Percentiles rank a stretch among this genome's conserved stretches.
Evolutionary conservation across 441 rosid species (phyloP).

Genomic region (Syzygium malaccense): DNA sequence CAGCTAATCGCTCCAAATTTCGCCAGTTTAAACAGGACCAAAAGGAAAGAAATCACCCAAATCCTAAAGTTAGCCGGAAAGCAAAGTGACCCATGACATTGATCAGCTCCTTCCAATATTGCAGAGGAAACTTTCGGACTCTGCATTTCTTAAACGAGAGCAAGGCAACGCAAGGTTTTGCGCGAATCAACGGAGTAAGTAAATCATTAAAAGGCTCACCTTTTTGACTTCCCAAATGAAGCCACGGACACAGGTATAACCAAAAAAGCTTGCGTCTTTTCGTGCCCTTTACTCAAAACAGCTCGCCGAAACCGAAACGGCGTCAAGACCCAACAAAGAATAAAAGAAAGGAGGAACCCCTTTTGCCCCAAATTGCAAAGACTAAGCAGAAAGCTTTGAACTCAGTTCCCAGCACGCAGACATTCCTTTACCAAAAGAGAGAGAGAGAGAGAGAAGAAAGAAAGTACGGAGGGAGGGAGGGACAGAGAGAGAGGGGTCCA

Average conservation of each 20-base stretch:
- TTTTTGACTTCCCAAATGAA: background rate
- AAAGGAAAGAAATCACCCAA: background rate
- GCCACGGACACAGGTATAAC: background rate
- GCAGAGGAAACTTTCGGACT: background rate
- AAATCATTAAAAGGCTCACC: background rate
- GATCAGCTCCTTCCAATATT: background rate
- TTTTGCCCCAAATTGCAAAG: background rate
- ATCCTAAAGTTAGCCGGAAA: background rate
- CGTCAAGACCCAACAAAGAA: background rate
- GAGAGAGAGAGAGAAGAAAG: background rate
- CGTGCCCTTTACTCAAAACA: background rate
- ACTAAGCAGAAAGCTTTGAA: background rate
- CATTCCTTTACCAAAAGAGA: background rate
- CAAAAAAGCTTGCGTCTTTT: background rate
- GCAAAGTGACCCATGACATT: background rate
- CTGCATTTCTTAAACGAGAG: background rate
- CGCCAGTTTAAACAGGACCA: background rate
- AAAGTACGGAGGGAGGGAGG: background rate
- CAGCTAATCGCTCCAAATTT: background rate
- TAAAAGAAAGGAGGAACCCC: background rate
- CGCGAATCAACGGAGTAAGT: background rate
- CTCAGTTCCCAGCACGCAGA: background rate
- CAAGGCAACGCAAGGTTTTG: background rate
- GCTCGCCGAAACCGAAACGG: background rate
- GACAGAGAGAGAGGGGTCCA: background rate